Evolutionary conservation across 768 basidiomycete species (phyloP).

Genomic region (Suillus discolor): DNA sequence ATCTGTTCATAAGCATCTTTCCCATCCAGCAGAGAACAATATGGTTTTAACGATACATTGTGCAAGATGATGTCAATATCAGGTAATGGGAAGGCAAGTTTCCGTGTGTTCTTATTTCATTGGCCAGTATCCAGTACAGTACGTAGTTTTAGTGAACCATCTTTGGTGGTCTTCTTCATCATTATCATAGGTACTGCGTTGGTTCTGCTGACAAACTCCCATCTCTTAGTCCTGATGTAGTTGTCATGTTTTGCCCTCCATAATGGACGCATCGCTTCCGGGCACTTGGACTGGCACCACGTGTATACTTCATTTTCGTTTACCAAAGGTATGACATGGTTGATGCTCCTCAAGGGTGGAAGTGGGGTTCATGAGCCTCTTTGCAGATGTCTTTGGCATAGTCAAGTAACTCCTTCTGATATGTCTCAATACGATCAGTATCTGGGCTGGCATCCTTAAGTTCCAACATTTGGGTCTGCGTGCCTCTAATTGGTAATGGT

Average conservation of each 20-base stretch:
- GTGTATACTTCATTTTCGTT: conserved; percentile 32
- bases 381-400: conserved; percentile 31
- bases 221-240: conserved; percentile 32
- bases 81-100: conserved; percentile 28
- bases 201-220: conserved; percentile 26
- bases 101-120: conserved; percentile 34
- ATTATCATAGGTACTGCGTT: conserved; percentile 38
- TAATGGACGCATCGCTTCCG: conserved; percentile 25
- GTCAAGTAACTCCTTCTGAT: no score
- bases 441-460: no score
- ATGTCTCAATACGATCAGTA: no score
- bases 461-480: no score
- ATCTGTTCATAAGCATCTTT: conserved; percentile 38
- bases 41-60: conserved; percentile 19
- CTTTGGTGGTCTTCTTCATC: conserved; percentile 27
- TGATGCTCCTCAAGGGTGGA: conserved; percentile 35
- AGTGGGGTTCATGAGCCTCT: conserved; percentile 27
- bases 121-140: conserved; percentile 30
- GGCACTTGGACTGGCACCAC: conserved; percentile 40
- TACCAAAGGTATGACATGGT: conserved; percentile 38
- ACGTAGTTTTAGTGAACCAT: conserved; percentile 20
- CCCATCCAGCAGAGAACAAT: conserved; percentile 28
- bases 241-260: conserved; percentile 33
- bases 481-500: no score
- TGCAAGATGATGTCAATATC: conserved; percentile 30